Conservation (phyloP, 495 filamentous ascomycete genomes). For the Hypoxylon intermedium region DNA sequence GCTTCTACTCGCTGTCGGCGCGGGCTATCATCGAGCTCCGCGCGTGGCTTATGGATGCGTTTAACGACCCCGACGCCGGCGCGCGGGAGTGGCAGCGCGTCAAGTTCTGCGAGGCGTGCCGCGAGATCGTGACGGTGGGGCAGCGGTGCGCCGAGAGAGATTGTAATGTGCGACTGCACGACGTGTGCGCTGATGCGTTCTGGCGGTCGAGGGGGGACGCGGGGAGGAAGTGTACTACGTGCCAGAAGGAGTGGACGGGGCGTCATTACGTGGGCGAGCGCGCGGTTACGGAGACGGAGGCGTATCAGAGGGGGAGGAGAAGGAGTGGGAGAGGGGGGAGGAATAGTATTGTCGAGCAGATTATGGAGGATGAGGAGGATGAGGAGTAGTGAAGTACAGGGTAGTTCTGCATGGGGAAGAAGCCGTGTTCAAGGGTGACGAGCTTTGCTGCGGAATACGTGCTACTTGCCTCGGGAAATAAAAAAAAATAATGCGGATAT, state of each 20-base stretch:
- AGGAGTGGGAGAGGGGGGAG: constrained; percentile 41
- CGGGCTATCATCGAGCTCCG: constrained; percentile 85
- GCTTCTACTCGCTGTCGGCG: constrained; percentile 75
- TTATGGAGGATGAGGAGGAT: constrained; percentile 34
- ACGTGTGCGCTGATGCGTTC: constrained; percentile 75
- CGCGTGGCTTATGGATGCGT: constrained; percentile 80
- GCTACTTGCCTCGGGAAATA: too few relatives aligned
- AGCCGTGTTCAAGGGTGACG: too few relatives aligned
- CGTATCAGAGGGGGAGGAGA: constrained; percentile 49
- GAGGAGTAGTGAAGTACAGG: constrained; percentile 44
- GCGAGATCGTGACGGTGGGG: constrained; percentile 87
- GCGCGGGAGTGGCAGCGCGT: constrained; percentile 69
- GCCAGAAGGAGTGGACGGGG: constrained; percentile 75
- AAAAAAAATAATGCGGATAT: constrained; percentile 21
- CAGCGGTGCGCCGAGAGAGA: constrained; percentile 76
- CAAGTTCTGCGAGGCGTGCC: constrained; percentile 88
- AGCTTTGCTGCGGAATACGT: too few relatives aligned
- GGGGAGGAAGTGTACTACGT: constrained; percentile 73
- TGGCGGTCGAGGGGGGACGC: constrained; percentile 65
- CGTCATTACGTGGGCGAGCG: constrained; percentile 81
- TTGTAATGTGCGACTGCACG: constrained; percentile 76
- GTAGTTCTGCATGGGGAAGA: background rate
- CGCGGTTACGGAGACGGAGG: constrained; percentile 64
- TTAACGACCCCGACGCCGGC: constrained; percentile 73
- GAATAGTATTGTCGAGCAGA: constrained; percentile 40